Percentiles rank a stretch among this genome's conserved stretches.
phyloP scores from a whole-genome alignment of 192 early-diverging fungal species.

The Physocladia obscura region DNA sequence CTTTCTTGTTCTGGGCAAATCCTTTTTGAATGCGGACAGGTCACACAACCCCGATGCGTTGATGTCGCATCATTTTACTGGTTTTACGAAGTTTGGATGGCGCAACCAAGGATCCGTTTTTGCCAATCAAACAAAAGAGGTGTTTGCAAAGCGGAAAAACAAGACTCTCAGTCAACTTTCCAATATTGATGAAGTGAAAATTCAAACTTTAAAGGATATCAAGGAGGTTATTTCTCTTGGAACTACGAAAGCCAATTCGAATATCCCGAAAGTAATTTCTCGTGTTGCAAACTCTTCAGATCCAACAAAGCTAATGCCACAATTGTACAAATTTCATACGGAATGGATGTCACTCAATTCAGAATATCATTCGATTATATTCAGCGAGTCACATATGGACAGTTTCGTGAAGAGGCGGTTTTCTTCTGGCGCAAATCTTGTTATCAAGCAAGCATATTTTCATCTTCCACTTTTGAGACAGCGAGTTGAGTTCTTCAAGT shows the following conservation, averaged over 20 bases:
- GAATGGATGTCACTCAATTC: constrained; percentile 4
- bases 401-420: background rate
- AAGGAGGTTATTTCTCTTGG: background rate
- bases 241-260: background rate
- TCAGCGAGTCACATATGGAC: constrained; percentile 2
- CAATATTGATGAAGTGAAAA: background rate
- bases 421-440: background rate
- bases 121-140: background rate
- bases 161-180: background rate
- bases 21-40: constrained; percentile 17
- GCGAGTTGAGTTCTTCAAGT: constrained; percentile 12
- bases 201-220: background rate
- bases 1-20: constrained; percentile 19
- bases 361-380: background rate
- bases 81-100: constrained; percentile 22
- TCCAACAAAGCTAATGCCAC: background rate
- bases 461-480: background rate
- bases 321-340: background rate
- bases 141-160: constrained; percentile 1
- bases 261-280: constrained; percentile 16
- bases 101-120: background rate
- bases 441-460: background rate
- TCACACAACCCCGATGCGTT: constrained; percentile 18
- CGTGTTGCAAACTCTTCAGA: constrained; percentile 4
- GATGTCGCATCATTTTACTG: constrained; percentile 23